Conservation (phyloP, 176 grass and related monocot genomes). For the Avena atlantica region DNA sequence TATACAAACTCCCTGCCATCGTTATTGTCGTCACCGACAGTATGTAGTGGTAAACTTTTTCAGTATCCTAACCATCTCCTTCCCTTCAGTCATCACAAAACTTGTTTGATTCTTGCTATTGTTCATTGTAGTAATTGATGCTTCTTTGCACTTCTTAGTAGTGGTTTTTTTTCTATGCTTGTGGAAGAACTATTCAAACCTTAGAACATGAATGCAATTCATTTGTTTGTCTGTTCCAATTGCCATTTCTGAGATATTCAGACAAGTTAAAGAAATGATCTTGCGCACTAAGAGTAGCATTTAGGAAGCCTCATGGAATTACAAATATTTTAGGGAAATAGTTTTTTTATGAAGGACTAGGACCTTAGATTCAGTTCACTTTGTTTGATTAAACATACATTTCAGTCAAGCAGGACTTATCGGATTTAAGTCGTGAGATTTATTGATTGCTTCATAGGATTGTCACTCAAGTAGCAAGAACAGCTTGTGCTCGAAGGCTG, state of each 20-base stretch:
- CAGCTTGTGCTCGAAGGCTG: background rate
- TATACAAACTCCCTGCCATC: background rate
- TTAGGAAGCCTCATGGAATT: background rate
- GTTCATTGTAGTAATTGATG: background rate
- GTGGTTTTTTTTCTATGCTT: background rate
- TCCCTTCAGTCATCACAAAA: background rate
- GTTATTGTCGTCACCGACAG: background rate
- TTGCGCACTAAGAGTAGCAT: background rate
- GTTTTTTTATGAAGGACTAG: background rate
- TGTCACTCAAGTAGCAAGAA: background rate
- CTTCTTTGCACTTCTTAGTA: too few species aligned
- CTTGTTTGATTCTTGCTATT: background rate
- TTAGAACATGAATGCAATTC: background rate
- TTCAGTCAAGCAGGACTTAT: background rate
- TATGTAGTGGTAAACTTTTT: background rate
- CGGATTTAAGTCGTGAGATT: background rate
- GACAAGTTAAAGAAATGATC: background rate
- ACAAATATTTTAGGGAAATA: background rate
- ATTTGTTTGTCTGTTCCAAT: background rate
- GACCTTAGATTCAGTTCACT: background rate
- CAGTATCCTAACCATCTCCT: background rate
- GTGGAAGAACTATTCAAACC: background rate
- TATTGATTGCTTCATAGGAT: background rate
- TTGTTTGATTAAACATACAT: background rate
- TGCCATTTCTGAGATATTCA: background rate